Percentiles rank a stretch among this genome's conserved stretches.
Conservation (phyloP, 139 green algal genomes). For the Marvania coccoides region DNA sequence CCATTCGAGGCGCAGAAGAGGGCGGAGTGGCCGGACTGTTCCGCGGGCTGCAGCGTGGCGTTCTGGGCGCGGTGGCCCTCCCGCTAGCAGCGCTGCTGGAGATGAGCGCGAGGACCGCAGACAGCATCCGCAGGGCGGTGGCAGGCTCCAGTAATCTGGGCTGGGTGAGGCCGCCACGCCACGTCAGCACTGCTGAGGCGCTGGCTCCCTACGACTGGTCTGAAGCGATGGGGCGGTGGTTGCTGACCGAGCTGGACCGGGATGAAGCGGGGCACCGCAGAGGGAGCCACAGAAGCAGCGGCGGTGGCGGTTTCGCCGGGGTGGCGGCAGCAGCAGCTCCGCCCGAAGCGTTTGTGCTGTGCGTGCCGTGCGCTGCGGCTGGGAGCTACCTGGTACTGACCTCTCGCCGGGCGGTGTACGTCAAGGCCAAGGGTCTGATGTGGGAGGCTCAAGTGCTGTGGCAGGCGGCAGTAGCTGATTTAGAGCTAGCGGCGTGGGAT, state of each 20-base stretch:
- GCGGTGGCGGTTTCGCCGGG: no score
- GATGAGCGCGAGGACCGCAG: conserved; percentile 20
- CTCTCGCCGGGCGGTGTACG: conserved; percentile 13
- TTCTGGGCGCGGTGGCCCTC: conserved; percentile 22
- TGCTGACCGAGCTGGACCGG: conserved; percentile 26
- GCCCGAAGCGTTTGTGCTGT: conserved; percentile 23
- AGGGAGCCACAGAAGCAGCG: not conserved
- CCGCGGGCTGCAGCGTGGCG: conserved; percentile 18
- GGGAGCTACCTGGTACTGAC: conserved; percentile 27
- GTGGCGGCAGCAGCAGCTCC: not conserved
- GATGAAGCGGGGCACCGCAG: not conserved
- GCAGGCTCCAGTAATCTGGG: conserved; percentile 17
- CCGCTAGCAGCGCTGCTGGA: conserved; percentile 35
- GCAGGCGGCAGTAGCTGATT: conserved; percentile 3
- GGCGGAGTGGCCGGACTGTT: conserved; percentile 23
- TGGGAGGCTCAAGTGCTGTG: conserved; percentile 9
- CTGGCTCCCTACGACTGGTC: conserved; percentile 30
- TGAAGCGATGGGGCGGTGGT: conserved; percentile 30
- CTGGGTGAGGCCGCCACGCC: conserved; percentile 28
- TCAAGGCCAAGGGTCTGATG: conserved; percentile 2
- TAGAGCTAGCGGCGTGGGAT: conserved; percentile 3
- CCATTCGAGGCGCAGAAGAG: conserved; percentile 21
- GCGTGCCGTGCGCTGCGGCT: conserved; percentile 6
- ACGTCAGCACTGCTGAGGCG: conserved; percentile 1
- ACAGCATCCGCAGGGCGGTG: conserved; percentile 26